These are phyloP conservation scores for Dichotomopilus funicola DNA, from an alignment of 2,329 filamentous ascomycete genomes.

Conservation along the genomic window DNA sequence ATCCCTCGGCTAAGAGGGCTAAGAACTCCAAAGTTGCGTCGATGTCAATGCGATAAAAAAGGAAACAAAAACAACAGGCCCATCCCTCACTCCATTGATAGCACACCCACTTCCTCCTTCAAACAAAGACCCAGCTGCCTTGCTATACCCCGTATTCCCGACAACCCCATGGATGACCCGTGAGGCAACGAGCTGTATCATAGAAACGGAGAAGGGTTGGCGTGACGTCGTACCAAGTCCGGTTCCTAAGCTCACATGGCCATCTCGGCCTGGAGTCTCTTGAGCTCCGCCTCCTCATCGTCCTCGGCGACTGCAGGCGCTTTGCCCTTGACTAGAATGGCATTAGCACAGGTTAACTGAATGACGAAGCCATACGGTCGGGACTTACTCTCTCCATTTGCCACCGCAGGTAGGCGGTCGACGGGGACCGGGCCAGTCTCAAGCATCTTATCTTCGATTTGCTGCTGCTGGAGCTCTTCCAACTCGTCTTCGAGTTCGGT, in stretches of 20 bases:
- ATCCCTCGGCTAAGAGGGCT: constrained; percentile 7
- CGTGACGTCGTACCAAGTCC: constrained; percentile 1
- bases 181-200: not conserved
- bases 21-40: constrained; percentile 1
- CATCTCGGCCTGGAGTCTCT: constrained; percentile 94
- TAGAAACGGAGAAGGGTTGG: constrained; percentile 1
- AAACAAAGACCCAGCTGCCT: not conserved
- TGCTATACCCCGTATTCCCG: not conserved
- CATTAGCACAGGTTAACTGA: constrained; percentile 18
- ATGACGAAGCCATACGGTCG: not conserved
- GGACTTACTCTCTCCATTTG: constrained; percentile 67
- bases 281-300: constrained; percentile 91
- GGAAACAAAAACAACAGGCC: too few species aligned
- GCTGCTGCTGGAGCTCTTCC: constrained; percentile 81
- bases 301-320: constrained; percentile 61
- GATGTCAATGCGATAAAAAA: not conserved
- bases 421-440: constrained; percentile 81
- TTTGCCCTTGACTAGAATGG: constrained; percentile 43
- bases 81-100: too few species aligned
- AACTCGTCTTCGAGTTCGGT: constrained; percentile 80
- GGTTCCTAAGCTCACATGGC: constrained; percentile 59
- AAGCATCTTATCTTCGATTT: constrained; percentile 89
- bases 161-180: not conserved
- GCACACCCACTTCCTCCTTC: not conserved
- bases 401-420: constrained; percentile 70